A percentile compares a stretch with the other conserved stretches of the same genome.
These are phyloP conservation scores for Bryum argenteum DNA, from an alignment of 225 moss, liverwort and hornwort species.

Conservation along the genomic window DNA sequence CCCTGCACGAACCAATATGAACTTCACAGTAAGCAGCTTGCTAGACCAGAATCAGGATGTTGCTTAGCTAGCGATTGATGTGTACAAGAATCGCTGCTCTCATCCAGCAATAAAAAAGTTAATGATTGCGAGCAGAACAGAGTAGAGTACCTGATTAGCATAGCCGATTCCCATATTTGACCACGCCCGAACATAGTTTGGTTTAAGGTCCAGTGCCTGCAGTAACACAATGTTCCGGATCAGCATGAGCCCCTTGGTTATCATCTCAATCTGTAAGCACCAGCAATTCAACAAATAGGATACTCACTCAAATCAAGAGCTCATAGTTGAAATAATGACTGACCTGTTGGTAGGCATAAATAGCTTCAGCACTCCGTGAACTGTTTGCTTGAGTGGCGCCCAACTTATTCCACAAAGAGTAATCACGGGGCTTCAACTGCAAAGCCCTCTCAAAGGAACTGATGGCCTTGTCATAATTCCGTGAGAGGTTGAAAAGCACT, in stretches of 20 bases:
- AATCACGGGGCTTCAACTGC: slow-evolving; percentile 93
- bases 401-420: slow-evolving; percentile 95
- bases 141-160: slow-evolving; percentile 82
- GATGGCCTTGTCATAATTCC: slow-evolving; percentile 91
- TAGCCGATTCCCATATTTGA: slow-evolving; percentile 99
- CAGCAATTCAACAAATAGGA: not conserved
- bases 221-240: slow-evolving; percentile 23
- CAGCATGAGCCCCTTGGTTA: too few species aligned
- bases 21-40: slow-evolving; percentile 10
- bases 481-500: slow-evolving; percentile 90
- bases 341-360: slow-evolving; percentile 96
- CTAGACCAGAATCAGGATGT: slow-evolving; percentile 22
- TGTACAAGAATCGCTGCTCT: too few species aligned
- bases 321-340: slow-evolving; percentile 18
- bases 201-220: slow-evolving; percentile 93
- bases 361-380: slow-evolving; percentile 92
- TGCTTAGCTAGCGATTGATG: not conserved
- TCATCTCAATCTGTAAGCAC: too few species aligned
- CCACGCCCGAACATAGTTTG: slow-evolving; percentile 98
- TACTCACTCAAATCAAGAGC: not conserved
- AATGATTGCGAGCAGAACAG: slow-evolving; percentile 22
- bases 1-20: slow-evolving; percentile 54
- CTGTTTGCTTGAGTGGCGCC: slow-evolving; percentile 98
- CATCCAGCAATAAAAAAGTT: not conserved
- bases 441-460: slow-evolving; percentile 78